Base-by-base conservation (phyloP, 1,284 basidiomycete genomes). In the Ceraceosorus guamensis region DNA sequence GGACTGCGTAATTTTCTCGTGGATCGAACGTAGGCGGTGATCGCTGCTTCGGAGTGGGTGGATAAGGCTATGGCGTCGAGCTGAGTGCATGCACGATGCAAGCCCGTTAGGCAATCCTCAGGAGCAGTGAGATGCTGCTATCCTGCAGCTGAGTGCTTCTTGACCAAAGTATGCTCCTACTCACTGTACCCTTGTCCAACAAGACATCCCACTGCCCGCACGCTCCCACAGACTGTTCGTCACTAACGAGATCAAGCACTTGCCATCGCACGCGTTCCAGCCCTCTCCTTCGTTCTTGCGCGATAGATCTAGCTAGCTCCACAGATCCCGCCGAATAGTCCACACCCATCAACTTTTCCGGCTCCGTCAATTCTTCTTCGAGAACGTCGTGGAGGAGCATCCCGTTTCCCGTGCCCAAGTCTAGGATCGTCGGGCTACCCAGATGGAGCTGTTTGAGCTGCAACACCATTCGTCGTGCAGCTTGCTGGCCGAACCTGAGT, bases 391-490 rank as follows among this genome's bases (percentile, higher is more conserved):
- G 86, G 5, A 90, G 80, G 10, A 92, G 79, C 6, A 85, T 83
- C n/a, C 89, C 90, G 66, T 92, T 92, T 1, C 89, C 89, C 56
- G 83, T 85, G 16, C 89, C 90, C 10, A 92, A 80, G 53, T 75
- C 72, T 7, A 75, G 48, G 0, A 75, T 53, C 5, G 61, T 59
- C 54, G n/a, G n/a, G n/a, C n/a, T n/a, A n/a, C n/a, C n/a, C n/a
- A n/a, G n/a, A n/a, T n/a, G n/a, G n/a, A n/a, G n/a, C n/a, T n/a
- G n/a, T n/a, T n/a, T n/a, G n/a, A n/a, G n/a, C n/a, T n/a, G n/a
- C n/a, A n/a, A n/a, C 32, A 78, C 83, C 88, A 91, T 91, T 63
- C 88, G 87, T 65, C 86, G 83, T 0, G 88, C 83, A 30, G 83
- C 84, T 60, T 90, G 87, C 61, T 83, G 80, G 11, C 89, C 89